phyloP scores from a whole-genome alignment of 345 rosid species.

The Cardiospermum halicacabum region DNA sequence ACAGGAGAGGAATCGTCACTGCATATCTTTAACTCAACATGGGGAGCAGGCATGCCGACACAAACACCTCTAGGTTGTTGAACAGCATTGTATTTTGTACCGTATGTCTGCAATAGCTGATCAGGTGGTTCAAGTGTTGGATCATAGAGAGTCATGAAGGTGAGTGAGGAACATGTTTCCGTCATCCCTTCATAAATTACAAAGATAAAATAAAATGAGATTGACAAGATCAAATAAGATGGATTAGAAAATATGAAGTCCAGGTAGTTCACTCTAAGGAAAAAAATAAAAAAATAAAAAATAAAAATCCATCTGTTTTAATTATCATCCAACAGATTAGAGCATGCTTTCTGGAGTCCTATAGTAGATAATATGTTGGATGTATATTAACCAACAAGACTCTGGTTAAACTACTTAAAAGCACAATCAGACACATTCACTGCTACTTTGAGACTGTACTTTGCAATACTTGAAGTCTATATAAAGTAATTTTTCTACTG shows the following conservation, averaged over 20 bases:
- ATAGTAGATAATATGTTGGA: slow-evolving; percentile 5
- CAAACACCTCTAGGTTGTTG: slow-evolving; percentile 49
- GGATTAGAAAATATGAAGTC: neutral
- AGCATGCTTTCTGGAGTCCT: neutral
- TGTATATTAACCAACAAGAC: neutral
- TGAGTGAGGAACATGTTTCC: slow-evolving; percentile 74
- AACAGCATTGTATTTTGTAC: slow-evolving; percentile 6
- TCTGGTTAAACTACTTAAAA: neutral
- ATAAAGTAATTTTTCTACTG: neutral
- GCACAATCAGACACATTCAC: neutral
- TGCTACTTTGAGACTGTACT: neutral
- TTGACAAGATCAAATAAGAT: slow-evolving; percentile 11
- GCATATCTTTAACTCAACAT: slow-evolving; percentile 56
- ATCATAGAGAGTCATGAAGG: slow-evolving; percentile 59
- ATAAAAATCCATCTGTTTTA: neutral
- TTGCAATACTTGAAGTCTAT: neutral
- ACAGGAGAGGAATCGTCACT: slow-evolving; percentile 33
- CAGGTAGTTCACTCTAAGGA: neutral
- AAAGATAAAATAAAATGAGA: neutral
- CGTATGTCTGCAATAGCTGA: slow-evolving; percentile 18
- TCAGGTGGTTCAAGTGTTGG: slow-evolving; percentile 26
- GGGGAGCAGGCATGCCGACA: slow-evolving; percentile 83
- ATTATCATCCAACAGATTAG: neutral
- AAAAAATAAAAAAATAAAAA: too few relatives aligned
- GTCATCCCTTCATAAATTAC: slow-evolving; percentile 63